Conservation (phyloP, 1,284 basidiomycete species). For the Rhodotorula sp. region DNA sequence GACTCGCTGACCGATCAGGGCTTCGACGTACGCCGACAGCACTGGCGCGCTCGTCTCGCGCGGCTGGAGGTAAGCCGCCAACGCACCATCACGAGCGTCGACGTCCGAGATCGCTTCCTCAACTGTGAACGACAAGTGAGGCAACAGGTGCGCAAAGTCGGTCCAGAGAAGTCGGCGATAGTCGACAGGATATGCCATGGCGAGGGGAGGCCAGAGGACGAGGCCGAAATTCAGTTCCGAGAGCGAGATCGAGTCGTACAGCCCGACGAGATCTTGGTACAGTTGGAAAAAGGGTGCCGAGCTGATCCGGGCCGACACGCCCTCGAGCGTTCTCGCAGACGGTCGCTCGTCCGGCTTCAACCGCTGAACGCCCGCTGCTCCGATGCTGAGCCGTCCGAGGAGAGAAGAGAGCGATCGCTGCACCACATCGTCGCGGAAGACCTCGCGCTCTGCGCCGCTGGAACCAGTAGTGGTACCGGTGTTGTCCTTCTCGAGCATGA, state of each 20-base stretch:
- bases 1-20: conserved; percentile 14
- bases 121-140: conserved; percentile 35
- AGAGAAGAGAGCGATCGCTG: conserved; percentile 61
- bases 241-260: conserved; percentile 90
- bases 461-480: conserved; percentile 50
- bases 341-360: not conserved
- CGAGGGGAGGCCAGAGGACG: conserved; percentile 71
- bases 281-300: conserved; percentile 73
- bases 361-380: conserved; percentile 37
- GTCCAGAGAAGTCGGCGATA: conserved; percentile 82
- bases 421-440: conserved; percentile 67
- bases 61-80: conserved; percentile 27
- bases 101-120: conserved; percentile 20
- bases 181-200: conserved; percentile 74
- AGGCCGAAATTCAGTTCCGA: conserved; percentile 71
- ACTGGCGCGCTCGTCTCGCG: conserved; percentile 26
- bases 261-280: conserved; percentile 83
- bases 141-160: conserved; percentile 62
- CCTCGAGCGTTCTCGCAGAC: conserved; percentile 13
- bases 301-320: conserved; percentile 21
- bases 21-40: conserved; percentile 29
- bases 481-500: conserved; percentile 78
- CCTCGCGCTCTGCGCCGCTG: conserved; percentile 56
- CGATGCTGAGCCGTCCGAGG: conserved; percentile 58
- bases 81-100: not conserved